These are phyloP conservation scores for Russula emetica DNA, from an alignment of 768 basidiomycete species.

Conservation along the genomic window DNA sequence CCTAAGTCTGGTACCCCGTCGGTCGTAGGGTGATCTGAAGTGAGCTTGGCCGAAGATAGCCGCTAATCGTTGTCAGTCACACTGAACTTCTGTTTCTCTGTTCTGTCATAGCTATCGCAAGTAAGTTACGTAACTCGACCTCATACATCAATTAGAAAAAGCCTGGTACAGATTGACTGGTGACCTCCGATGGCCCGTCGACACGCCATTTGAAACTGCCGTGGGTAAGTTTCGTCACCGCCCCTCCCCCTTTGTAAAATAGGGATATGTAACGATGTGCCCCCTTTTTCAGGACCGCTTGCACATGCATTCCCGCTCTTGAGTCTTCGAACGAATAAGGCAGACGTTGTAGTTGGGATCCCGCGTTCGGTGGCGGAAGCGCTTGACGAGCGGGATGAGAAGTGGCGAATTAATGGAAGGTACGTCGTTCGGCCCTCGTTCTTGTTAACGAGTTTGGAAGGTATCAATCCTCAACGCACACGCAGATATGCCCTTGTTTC, in stretches of 20 bases:
- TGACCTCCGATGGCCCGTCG: constrained; percentile 83
- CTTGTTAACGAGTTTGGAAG: background rate
- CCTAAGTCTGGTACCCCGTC: background rate
- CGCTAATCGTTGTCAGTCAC: background rate
- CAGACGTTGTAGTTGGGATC: constrained; percentile 88
- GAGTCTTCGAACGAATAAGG: constrained; percentile 90
- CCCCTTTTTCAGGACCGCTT: constrained; percentile 54
- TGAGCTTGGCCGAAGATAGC: constrained; percentile 41
- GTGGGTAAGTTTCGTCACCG: constrained; percentile 52
- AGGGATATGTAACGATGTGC: background rate
- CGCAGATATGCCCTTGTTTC: constrained; percentile 23
- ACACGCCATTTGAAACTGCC: constrained; percentile 68
- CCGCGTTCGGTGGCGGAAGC: constrained; percentile 60
- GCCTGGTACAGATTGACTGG: constrained; percentile 65
- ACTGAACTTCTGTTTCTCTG: constrained; percentile 1
- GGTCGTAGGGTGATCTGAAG: constrained; percentile 80
- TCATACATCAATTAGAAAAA: background rate
- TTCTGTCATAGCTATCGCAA: constrained; percentile 66
- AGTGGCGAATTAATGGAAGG: constrained; percentile 81
- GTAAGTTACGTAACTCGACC: constrained; percentile 41
- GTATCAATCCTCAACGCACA: too few species aligned
- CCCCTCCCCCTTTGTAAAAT: background rate
- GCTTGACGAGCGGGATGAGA: constrained; percentile 59
- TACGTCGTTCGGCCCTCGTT: constrained; percentile 39
- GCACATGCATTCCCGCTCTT: constrained; percentile 75